Evolutionary conservation across 768 basidiomycete species (phyloP).

Genomic region (Fomitopsis serialis): DNA sequence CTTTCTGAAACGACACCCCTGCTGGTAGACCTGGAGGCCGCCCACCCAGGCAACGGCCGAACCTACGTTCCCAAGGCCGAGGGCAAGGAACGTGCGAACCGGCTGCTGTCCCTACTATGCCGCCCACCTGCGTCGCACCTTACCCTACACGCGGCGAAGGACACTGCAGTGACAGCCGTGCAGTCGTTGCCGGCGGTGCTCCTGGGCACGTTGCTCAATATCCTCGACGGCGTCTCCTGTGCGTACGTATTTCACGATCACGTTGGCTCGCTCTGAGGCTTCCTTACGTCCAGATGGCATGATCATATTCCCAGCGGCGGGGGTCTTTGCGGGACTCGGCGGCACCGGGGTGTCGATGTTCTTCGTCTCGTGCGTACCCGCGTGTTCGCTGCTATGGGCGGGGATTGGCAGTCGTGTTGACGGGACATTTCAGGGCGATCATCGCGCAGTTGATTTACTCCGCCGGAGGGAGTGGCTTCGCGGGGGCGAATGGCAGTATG

Average conservation of each 20-base stretch:
- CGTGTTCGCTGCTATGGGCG: background rate
- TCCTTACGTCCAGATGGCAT: conserved; percentile 63
- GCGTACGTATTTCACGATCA: conserved; percentile 25
- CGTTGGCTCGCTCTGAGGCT: background rate
- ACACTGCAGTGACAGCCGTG: conserved; percentile 24
- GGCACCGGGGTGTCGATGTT: conserved; percentile 94
- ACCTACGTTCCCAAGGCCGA: background rate
- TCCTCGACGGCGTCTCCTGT: conserved; percentile 93
- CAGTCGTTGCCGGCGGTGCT: conserved; percentile 76
- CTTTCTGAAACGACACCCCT: conserved; percentile 15
- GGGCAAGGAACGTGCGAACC: conserved; percentile 2
- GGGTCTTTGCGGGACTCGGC: conserved; percentile 76
- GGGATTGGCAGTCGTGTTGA: background rate
- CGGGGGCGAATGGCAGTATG: conserved; percentile 90
- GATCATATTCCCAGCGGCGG: conserved; percentile 88
- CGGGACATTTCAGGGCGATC: conserved; percentile 42
- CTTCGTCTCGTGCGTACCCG: conserved; percentile 62
- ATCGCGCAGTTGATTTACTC: conserved; percentile 83
- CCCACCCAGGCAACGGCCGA: conserved; percentile 10
- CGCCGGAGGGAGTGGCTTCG: conserved; percentile 83
- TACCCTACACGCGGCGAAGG: background rate
- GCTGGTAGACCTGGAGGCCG: conserved; percentile 20
- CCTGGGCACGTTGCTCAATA: conserved; percentile 79
- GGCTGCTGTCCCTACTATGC: conserved; percentile 1
- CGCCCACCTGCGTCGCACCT: background rate